A percentile compares a stretch with the other conserved stretches of the same genome.
These are phyloP conservation scores for Arabis alpina DNA, from an alignment of 345 rosid species.

Conservation along the genomic window DNA sequence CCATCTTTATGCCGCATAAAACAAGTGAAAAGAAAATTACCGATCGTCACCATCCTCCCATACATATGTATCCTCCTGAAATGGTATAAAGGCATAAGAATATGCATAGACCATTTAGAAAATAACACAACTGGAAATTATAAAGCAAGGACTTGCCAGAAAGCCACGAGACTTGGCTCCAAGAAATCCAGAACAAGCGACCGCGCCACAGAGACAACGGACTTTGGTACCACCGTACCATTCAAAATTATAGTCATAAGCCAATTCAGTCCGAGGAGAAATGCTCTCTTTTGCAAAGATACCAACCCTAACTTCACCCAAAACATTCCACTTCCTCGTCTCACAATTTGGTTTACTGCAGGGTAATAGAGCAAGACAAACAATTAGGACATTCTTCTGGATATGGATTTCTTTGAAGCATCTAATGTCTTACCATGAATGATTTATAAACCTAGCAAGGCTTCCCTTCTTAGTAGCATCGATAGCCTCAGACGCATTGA, in stretches of 20 bases:
- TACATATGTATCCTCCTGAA: constrained; percentile 88
- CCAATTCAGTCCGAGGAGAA: constrained; percentile 64
- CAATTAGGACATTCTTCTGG: background rate
- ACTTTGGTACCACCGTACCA: constrained; percentile 99
- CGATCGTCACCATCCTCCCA: constrained; percentile 98
- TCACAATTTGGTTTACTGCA: constrained; percentile 94
- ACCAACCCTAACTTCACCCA: constrained; percentile 94
- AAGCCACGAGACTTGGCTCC: constrained; percentile 99
- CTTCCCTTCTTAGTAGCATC: constrained; percentile 96
- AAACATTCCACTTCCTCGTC: constrained; percentile 95
- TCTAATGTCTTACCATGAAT: constrained; percentile 73
- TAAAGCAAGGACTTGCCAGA: constrained; percentile 56
- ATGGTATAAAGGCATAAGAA: constrained; percentile 12
- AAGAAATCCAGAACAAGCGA: constrained; percentile 86
- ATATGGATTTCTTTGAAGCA: constrained; percentile 6
- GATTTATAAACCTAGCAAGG: constrained; percentile 93
- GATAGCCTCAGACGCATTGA: constrained; percentile 78
- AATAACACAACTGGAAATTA: constrained; percentile 6
- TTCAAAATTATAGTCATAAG: constrained; percentile 91
- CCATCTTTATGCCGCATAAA: background rate
- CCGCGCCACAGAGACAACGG: constrained; percentile 94
- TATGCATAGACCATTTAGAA: background rate
- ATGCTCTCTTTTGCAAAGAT: constrained; percentile 90
- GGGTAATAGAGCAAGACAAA: constrained; percentile 28
- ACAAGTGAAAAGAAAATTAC: constrained; percentile 38